Conservation (phyloP, 2,329 filamentous ascomycete species). For the Aspergillus ibericus region DNA sequence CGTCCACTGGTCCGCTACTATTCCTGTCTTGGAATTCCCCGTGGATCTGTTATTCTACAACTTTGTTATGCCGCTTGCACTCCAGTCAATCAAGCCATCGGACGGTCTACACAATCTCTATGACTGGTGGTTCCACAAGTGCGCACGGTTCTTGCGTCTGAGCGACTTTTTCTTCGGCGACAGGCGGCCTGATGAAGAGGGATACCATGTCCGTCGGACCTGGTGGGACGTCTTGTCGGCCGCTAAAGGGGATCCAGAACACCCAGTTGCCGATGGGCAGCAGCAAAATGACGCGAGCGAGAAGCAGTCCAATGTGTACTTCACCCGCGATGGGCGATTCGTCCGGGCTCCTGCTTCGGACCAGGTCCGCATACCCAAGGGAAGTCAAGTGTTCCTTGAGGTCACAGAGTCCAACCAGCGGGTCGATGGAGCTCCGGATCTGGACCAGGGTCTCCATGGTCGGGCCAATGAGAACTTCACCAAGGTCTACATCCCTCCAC, state of each 20-base stretch:
- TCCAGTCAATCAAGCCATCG: conserved; percentile 81
- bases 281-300: conserved; percentile 38
- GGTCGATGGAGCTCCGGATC: conserved; percentile 59
- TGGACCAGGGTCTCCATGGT: conserved; percentile 58
- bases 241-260: conserved; percentile 39
- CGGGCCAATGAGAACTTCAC: conserved; percentile 64
- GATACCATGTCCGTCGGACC: conserved; percentile 60
- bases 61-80: conserved; percentile 84
- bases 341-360: conserved; percentile 93
- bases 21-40: conserved; percentile 90
- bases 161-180: conserved; percentile 94
- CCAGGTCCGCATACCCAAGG: conserved; percentile 89
- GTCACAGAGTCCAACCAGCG: conserved; percentile 68
- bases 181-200: conserved; percentile 77
- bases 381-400: conserved; percentile 74
- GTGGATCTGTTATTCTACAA: conserved; percentile 96
- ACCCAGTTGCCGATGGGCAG: conserved; percentile 36
- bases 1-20: conserved; percentile 89
- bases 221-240: conserved; percentile 51
- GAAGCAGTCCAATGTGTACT: conserved; percentile 46
- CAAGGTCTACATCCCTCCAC: conserved; percentile 78
- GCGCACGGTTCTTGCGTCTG: conserved; percentile 74
- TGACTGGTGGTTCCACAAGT: conserved; percentile 92
- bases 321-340: conserved; percentile 74
- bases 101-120: conserved; percentile 84